Base-by-base conservation (phyloP, 129 eudicot genomes). In the Cynara cardunculus region DNA sequence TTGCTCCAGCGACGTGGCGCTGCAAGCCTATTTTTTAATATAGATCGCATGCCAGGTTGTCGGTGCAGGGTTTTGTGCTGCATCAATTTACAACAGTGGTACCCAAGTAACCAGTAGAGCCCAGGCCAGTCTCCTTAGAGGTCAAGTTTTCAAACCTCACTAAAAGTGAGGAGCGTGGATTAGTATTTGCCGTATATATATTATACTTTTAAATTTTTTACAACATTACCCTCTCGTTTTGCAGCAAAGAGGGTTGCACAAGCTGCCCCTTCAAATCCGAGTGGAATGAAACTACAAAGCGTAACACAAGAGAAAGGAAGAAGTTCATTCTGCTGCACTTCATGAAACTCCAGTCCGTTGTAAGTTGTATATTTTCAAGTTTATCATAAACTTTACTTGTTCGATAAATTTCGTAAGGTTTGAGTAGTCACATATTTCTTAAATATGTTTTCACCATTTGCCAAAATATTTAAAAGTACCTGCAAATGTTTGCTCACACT, bases 221-320 rank as follows among this genome's bases (percentile, higher is more conserved):
- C 65, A 56, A 56, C 65, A 11, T 28, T 64, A 35, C 25, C 44
- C 28, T 37, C 30, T 12, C 25, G 34, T 31, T 37, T 85, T 82
- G 80, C 87, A 89, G 93, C 90, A 62, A 87, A 87, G 61, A 80
- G 71, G 78, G 65, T 87, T 44, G 86, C 80, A n/a, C 69, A 81
- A 44, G 85, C 81, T 24, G 80, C 35, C 68, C 86, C 83, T 72
- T 46, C 56, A 14, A 69, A 70, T 4, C 41, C 77, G 21, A 69
- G 25, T 4, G 89, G 89, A 64, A 83, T 87, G 85, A 87, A 80
- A 78, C 75, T 89, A 69, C 85, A 83, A 5, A 67, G 64, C 3
- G 71, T 22, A 7, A 65, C 85, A 25, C 86, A 77, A 77, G 84
- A 84, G 34, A 66, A 68, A 24, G 76, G 86, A 27, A 76, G 83